Evolutionary conservation across 139 green algal species (phyloP), one percentile per base, ranked within the genome.

Genomic region (Astrephomene gubernaculifera): DNA sequence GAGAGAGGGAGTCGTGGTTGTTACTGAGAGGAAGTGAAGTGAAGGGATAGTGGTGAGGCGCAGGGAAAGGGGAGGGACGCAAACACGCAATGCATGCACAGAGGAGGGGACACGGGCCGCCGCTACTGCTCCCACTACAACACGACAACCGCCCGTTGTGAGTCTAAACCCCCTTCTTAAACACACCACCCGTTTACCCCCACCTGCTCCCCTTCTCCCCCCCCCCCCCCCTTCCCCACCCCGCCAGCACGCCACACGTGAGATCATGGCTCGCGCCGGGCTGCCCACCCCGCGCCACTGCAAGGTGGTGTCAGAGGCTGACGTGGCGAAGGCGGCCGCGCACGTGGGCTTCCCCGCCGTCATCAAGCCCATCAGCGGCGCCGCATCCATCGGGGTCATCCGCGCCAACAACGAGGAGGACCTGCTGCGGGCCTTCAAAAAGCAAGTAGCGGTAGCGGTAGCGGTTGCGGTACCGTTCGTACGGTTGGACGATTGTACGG

Each of bases 321-420:
- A 97, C 67, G 78, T 98, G 31, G 31, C 83, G 24, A 72, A 86
- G 38, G 95, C 93, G 2, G 93, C 86, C 25, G 84, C 83, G 1
- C 89, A 95, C 57, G 95, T 97, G 31, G 94, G 95, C 70, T 97
- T 95, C 90, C 95, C 95, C 25, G 87, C 92, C 1, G 96, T 98
- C 22, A 97, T 98, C 92, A 98, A 98, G 91, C 96, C 96, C 76
- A 95, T 97, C 73, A 93, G 90, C 71, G 96, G 96, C 25, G 96
- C 96, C 0, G 96, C 96, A 24, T 97, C 93, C 72, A 94, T 98
- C 71, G 96, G 96, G 6, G 96, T 98, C 29, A 93, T 98, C 17
- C 92, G 94, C 17, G 94, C 96, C 64, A 91, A 98, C 74, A 80
- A 91, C 73, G 49, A 87, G 75, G 90, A 91, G 44, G 69, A 94